Conservation (phyloP, 176 grass and related monocot species). For the Miscanthus lutarioriparius region DNA sequence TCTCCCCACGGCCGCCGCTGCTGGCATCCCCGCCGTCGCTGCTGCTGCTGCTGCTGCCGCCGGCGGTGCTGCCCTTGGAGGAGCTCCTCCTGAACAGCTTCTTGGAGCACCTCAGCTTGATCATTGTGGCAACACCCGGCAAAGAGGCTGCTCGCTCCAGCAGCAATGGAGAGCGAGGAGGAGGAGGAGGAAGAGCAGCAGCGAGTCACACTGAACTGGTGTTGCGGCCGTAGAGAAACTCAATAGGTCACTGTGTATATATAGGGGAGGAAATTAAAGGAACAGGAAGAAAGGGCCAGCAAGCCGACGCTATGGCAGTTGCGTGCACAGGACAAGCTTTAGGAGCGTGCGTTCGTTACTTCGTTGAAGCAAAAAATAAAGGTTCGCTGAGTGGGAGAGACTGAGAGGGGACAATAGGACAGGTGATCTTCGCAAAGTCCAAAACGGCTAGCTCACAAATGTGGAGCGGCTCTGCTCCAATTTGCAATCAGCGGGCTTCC, state of each 20-base stretch:
- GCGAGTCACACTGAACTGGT: neutral
- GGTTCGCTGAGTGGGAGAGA: conserved; percentile 12
- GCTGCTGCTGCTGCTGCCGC: conserved; percentile 28
- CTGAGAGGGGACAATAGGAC: conserved; percentile 14
- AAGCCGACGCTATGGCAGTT: neutral
- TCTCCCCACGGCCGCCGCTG: conserved; percentile 38
- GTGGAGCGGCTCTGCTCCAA: neutral
- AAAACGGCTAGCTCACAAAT: conserved; percentile 31
- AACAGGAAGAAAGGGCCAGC: neutral
- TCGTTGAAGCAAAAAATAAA: neutral
- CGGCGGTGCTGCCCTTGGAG: conserved; percentile 49
- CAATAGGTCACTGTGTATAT: conserved; percentile 27
- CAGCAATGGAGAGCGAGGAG: neutral
- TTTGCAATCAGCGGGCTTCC: conserved; percentile 13
- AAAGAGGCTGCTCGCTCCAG: neutral
- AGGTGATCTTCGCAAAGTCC: conserved; percentile 38
- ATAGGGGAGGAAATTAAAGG: conserved; percentile 23
- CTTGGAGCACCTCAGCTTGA: conserved; percentile 86
- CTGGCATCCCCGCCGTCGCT: conserved; percentile 4
- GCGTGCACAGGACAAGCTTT: conserved; percentile 60
- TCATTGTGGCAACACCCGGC: conserved; percentile 39
- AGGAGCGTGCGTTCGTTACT: conserved; percentile 62
- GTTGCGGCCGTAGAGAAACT: neutral
- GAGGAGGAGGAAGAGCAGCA: neutral
- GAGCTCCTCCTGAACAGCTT: conserved; percentile 88